Base-by-base conservation (phyloP, 176 grass and related monocot species). In the Bothriochloa decipiens region DNA sequence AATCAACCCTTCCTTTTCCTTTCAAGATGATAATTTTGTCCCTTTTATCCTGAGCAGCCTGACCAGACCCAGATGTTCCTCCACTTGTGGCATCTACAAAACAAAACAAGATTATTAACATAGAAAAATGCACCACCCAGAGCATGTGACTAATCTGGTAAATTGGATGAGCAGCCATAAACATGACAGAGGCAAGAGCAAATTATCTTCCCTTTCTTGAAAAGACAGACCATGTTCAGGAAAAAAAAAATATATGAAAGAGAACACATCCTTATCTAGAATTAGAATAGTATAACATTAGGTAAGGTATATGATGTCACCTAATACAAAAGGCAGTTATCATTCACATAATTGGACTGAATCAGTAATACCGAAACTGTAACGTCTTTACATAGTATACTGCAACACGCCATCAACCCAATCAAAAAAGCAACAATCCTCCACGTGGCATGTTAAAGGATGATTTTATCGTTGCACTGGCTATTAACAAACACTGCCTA, bases 1-100 rank as follows among this genome's bases (percentile, higher is more conserved):
- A 88, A 91, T 84, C 81, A 82, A 91, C 88, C 86, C 79, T 99
- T 66, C 84, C 84, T 86, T 88, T 96, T 70, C 78, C 84, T 94
- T 94, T 99, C 86, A 99, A 64, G 81, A 99, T 88, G 74, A 96
- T 46, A 81, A 96, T 82, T 96, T 88, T 99, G 72, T 82, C 86
- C 69, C 87, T 99, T 86, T 84, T 92, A 88, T 75, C 84, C 69
- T 92, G 91, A 84, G 81, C 37, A 79, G 75, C 75, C 26, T 86
- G 84, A 68, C 68, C 78, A 87, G 70, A 74, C 85, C 86, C 86
- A 82, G 81, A 80, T 37, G 57, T 70, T 66, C 87, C 73, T n/a
- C 86, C 87, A 81, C 76, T 89, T 81, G 76, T 82, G 71, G 58
- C 63, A 89, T 87, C 91, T 94, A 90, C 61, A 83, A 39, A 70